Evolutionary conservation across 768 basidiomycete species (phyloP).

Genomic region (Calocybe indica): DNA sequence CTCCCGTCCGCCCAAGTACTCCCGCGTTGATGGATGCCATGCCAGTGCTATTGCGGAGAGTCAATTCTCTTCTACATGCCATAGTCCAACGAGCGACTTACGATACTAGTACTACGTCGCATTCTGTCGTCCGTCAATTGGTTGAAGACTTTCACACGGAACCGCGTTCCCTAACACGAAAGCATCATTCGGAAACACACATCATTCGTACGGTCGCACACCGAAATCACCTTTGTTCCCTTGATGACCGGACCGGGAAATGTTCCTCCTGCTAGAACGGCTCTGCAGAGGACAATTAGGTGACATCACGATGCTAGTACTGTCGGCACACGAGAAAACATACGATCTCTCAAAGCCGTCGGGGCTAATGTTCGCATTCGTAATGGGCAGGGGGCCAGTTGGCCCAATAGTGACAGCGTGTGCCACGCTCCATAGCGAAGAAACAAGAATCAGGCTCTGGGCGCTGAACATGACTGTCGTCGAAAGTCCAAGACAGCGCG

Average conservation of each 20-base stretch:
- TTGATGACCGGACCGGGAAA: conserved; percentile 12
- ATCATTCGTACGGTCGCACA: neutral
- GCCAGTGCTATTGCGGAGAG: conserved; percentile 20
- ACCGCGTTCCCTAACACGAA: neutral
- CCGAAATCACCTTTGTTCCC: conserved; percentile 6
- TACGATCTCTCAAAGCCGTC: conserved; percentile 1
- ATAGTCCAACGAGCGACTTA: neutral
- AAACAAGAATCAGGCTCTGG: neutral
- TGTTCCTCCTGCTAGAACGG: conserved; percentile 7
- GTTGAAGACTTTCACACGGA: neutral
- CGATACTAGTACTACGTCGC: neutral
- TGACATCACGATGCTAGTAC: too few species aligned
- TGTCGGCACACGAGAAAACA: neutral
- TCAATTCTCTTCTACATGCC: neutral
- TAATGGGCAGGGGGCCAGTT: neutral
- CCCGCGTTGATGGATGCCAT: conserved; percentile 20
- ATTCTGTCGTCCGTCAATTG: neutral
- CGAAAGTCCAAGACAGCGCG: too few species aligned
- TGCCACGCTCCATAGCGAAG: neutral
- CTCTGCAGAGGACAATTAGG: neutral
- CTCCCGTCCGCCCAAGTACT: conserved; percentile 23
- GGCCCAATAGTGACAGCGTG: neutral
- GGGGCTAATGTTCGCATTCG: neutral
- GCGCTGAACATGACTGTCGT: too few species aligned
- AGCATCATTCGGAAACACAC: too few species aligned